A percentile compares a stretch with the other conserved stretches of the same genome.
These are phyloP conservation scores for Colletotrichum shisoi DNA, from an alignment of 2,329 filamentous ascomycete genomes.

Conservation along the genomic window DNA sequence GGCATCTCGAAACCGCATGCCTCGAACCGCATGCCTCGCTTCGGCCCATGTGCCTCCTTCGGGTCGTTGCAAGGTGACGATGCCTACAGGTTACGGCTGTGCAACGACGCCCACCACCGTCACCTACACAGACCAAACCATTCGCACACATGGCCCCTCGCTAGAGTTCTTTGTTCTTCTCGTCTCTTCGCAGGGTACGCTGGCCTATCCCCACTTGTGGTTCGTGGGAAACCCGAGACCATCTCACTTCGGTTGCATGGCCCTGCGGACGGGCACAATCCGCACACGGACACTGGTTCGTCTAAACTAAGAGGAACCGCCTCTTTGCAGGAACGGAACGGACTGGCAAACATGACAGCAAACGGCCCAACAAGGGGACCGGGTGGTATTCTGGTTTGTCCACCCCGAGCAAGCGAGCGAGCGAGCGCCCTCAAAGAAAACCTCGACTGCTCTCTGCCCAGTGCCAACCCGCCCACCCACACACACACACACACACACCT, in stretches of 20 bases:
- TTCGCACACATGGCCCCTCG: neutral
- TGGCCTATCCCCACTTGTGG: conserved; percentile 8
- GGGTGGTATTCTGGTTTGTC: neutral
- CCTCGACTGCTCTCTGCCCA: neutral
- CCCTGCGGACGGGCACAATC: conserved; percentile 15
- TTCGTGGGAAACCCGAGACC: conserved; percentile 16
- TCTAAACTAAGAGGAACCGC: neutral
- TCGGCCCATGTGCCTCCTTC: conserved; percentile 8
- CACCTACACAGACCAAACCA: neutral
- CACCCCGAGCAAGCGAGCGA: neutral
- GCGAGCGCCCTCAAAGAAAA: neutral
- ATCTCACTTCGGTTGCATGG: conserved; percentile 10
- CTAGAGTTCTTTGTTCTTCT: neutral
- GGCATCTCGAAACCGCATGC: conserved; percentile 13
- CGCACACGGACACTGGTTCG: neutral
- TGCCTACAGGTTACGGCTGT: no score
- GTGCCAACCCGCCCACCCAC: neutral
- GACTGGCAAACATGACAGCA: conserved; percentile 14
- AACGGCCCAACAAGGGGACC: conserved; percentile 1
- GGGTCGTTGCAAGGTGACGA: neutral
- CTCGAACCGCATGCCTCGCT: conserved; percentile 11
- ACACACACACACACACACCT: neutral
- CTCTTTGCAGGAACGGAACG: neutral
- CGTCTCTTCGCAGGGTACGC: neutral
- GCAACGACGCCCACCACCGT: neutral